These are phyloP conservation scores for Pythium utonaiense DNA, from an alignment of 352 stramenopile genomes.

Conservation along the genomic window DNA sequence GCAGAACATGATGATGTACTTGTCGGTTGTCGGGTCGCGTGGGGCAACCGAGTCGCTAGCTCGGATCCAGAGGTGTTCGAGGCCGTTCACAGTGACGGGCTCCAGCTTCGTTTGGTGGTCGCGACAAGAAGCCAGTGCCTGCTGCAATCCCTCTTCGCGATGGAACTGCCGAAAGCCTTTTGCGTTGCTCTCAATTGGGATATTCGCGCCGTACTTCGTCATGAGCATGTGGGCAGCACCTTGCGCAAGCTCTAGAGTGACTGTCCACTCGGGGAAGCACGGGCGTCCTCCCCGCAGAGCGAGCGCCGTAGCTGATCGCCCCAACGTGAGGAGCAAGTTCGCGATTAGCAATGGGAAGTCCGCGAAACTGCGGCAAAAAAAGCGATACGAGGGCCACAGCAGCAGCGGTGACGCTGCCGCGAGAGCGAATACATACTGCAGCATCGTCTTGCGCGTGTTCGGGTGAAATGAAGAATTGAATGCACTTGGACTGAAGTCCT, in stretches of 20 bases:
- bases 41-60: neutral
- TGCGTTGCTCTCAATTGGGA: constrained; percentile 22
- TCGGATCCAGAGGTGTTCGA: constrained; percentile 43
- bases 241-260: neutral
- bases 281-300: neutral
- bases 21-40: neutral
- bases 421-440: neutral
- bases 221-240: neutral
- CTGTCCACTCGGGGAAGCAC: constrained; percentile 9
- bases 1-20: constrained; percentile 30
- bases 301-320: too few relatives aligned
- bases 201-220: neutral
- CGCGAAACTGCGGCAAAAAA: too few relatives aligned
- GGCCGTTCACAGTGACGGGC: constrained; percentile 26
- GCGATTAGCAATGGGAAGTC: neutral
- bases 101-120: constrained; percentile 24
- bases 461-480: too few relatives aligned
- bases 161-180: too few relatives aligned
- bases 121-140: constrained; percentile 31
- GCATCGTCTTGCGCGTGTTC: neutral
- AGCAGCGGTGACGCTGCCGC: neutral
- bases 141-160: too few relatives aligned
- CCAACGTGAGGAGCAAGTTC: neutral
- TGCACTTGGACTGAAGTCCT: too few relatives aligned
- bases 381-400: too few relatives aligned